Base-by-base conservation (phyloP, 2,329 filamentous ascomycete genomes). In the Claviceps sorghi region DNA sequence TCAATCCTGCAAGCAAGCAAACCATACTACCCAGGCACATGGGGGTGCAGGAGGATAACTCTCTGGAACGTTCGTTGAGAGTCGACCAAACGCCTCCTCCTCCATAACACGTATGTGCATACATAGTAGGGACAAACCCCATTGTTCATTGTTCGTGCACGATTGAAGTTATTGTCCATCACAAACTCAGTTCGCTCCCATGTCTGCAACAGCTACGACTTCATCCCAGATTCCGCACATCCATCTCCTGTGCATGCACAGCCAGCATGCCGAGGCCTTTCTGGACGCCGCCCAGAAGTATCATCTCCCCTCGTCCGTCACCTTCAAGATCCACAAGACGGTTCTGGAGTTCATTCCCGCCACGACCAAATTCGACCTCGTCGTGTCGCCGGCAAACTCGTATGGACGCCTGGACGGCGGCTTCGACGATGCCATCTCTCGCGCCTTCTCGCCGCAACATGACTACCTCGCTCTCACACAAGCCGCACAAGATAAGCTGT, bases 371-470 rank as follows among this genome's bases (percentile, higher is more conserved):
- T 76, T 75, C 58, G 70, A 77, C 58, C 64, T 72, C 13, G 63
- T 78, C 43, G 73, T 78, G 22, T 78, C 75, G 1, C 76, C 75
- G 0, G 74, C 75, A 43, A 78, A 78, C 57, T 77, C 73, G 1
- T 78, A 77, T 58, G 75, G 69, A 30, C 67, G 69, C 1, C 68
- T 80, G 1, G 75, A 79, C 55, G 76, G 77, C 30, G 73, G 68
- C 48, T 79, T 78, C 55, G 75, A 78, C 60, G 71, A 76, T 56
- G 75, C 75, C 26, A 73, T 79, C 52, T 77, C 74, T 0, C 65
- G 68, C 34, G 67, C 67, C 11, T 71, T 77, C 54, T 70, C 71
- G 1, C 73, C 73, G 0, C 54, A 55, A 4, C 58, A 69, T 26
- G 66, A 72, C 50, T 78, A 77, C 56, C 56, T 67, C 21, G 72